Evolutionary conservation across 441 rosid species (phyloP).

Genomic region (Brassica hybrid): DNA sequence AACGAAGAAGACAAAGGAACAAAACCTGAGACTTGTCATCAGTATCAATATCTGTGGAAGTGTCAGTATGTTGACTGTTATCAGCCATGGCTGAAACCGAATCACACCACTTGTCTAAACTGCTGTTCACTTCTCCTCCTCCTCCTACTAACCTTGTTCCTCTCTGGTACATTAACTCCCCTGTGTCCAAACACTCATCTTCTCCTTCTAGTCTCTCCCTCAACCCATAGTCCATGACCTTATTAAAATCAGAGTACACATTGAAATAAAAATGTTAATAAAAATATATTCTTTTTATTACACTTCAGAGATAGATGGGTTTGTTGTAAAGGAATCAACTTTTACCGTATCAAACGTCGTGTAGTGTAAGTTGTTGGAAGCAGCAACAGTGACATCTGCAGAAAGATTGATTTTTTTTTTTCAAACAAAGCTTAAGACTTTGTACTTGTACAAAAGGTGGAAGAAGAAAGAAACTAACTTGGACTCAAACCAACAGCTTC

Average conservation of each 20-base stretch:
- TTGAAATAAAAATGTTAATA: neutral
- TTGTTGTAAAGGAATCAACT: slow-evolving; percentile 25
- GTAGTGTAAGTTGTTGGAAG: slow-evolving; percentile 57
- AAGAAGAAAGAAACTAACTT: slow-evolving; percentile 61
- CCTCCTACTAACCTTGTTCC: slow-evolving; percentile 53
- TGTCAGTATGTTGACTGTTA: slow-evolving; percentile 95
- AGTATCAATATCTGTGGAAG: slow-evolving; percentile 91
- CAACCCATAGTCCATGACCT: slow-evolving; percentile 43
- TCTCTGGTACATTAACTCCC: slow-evolving; percentile 64
- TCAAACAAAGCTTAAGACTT: neutral
- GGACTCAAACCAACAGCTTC: slow-evolving; percentile 81
- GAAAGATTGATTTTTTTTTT: too few relatives aligned
- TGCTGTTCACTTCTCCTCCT: slow-evolving; percentile 59
- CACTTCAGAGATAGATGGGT: slow-evolving; percentile 24
- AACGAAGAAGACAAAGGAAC: slow-evolving; percentile 46
- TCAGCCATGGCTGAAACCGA: slow-evolving; percentile 74
- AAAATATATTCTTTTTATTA: too few relatives aligned
- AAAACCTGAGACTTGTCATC: slow-evolving; percentile 87
- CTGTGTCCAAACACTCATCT: slow-evolving; percentile 77
- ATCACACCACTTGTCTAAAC: slow-evolving; percentile 84
- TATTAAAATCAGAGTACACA: slow-evolving; percentile 17
- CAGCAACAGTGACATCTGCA: slow-evolving; percentile 65
- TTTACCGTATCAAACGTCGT: slow-evolving; percentile 68
- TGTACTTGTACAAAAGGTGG: neutral
- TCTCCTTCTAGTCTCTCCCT: slow-evolving; percentile 59